Percentiles rank a stretch among this genome's conserved stretches.
phyloP scores from a whole-genome alignment of 495 filamentous ascomycete species.

The Penicillium argentinense region DNA sequence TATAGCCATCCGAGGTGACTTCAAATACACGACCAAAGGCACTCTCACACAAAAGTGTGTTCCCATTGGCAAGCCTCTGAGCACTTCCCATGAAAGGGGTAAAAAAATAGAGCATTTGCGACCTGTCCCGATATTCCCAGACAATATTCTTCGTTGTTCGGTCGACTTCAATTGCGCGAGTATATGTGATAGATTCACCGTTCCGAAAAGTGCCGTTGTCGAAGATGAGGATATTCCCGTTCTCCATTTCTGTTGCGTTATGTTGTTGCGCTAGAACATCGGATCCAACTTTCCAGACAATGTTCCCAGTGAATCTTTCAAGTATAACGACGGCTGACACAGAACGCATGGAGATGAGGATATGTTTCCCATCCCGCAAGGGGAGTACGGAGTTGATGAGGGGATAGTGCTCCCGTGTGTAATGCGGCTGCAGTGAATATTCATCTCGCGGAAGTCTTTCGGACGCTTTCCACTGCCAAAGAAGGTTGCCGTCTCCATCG shows the following conservation, averaged over 20 bases:
- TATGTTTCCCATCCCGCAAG: constrained; percentile 35
- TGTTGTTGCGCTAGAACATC: constrained; percentile 46
- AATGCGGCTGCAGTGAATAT: constrained; percentile 40
- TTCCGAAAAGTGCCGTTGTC: constrained; percentile 48
- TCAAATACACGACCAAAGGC: constrained; percentile 52
- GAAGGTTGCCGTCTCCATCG: constrained; percentile 29
- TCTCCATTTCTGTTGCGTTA: constrained; percentile 37
- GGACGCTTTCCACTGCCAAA: constrained; percentile 46
- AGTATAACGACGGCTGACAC: constrained; percentile 45
- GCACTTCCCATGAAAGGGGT: constrained; percentile 53
- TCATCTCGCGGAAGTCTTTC: constrained; percentile 35
- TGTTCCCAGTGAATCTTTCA: constrained; percentile 32
- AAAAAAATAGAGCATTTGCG: constrained; percentile 46
- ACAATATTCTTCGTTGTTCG: constrained; percentile 31
- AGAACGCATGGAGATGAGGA: constrained; percentile 43
- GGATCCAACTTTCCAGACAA: constrained; percentile 43
- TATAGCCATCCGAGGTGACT: constrained; percentile 40
- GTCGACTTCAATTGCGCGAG: constrained; percentile 39
- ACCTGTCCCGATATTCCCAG: constrained; percentile 46
- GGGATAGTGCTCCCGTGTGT: constrained; percentile 47
- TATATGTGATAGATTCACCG: constrained; percentile 39
- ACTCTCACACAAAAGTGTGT: constrained; percentile 44
- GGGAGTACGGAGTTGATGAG: constrained; percentile 43
- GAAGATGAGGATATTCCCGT: constrained; percentile 45
- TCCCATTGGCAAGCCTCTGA: constrained; percentile 39